Percentiles rank a stretch among this genome's conserved stretches.
Evolutionary conservation across 2,329 filamentous ascomycete genomes (phyloP).

Genomic region (Ophiosphaerella herpotricha): DNA sequence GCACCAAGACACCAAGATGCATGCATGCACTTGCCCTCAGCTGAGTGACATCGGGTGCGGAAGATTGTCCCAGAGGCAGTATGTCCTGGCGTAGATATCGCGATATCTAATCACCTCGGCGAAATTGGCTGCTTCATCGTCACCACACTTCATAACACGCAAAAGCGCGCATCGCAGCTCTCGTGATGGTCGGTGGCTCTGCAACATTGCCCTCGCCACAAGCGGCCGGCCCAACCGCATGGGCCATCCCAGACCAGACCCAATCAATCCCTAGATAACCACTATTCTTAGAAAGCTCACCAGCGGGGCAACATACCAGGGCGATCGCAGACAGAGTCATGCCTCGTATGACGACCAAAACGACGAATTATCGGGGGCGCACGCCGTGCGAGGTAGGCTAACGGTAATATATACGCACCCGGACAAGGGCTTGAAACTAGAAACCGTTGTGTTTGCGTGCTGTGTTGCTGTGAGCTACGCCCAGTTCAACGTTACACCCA

Average conservation of each 20-base stretch:
- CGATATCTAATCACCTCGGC: no score
- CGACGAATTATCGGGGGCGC: conserved; percentile 30
- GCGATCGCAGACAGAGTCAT: conserved; percentile 9
- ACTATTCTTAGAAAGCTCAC: conserved; percentile 10
- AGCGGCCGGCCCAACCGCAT: conserved; percentile 17
- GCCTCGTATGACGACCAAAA: conserved; percentile 19
- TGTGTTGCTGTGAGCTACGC: conserved; percentile 26
- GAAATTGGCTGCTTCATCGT: conserved; percentile 11
- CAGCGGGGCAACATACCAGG: conserved; percentile 9
- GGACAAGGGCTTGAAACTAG: conserved; percentile 30
- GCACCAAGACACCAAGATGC: background rate
- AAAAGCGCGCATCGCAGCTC: conserved; percentile 8
- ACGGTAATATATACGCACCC: conserved; percentile 18
- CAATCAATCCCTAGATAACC: conserved; percentile 1
- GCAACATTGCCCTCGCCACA: conserved; percentile 16
- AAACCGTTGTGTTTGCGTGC: conserved; percentile 9
- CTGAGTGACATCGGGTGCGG: background rate
- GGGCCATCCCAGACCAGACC: conserved; percentile 5
- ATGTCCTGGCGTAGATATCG: background rate
- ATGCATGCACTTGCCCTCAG: background rate
- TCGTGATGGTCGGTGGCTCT: conserved; percentile 7
- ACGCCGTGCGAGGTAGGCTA: conserved; percentile 28
- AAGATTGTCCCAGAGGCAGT: no score
- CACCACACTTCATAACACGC: conserved; percentile 1
- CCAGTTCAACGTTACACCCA: conserved; percentile 17